These are phyloP conservation scores for Candida anglica DNA, from an alignment of 805 yeast species.

Conservation along the genomic window DNA sequence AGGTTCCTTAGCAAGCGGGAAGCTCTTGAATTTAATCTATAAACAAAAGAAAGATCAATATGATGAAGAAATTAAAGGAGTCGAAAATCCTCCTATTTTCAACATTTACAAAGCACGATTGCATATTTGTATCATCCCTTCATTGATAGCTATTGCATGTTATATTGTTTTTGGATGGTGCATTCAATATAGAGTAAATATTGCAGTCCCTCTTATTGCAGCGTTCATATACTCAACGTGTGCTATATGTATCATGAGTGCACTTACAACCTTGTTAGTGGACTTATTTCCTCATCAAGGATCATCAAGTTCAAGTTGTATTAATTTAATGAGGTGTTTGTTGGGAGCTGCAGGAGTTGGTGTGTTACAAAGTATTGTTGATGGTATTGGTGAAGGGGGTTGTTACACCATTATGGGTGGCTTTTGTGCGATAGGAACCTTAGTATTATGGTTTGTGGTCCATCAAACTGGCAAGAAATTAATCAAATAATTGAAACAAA, in stretches of 20 bases:
- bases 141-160: constrained; percentile 35
- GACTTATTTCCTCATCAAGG: constrained; percentile 67
- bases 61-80: constrained; percentile 8
- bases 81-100: constrained; percentile 25
- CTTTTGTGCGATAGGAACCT: constrained; percentile 21
- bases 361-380: constrained; percentile 55
- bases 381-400: constrained; percentile 62
- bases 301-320: constrained; percentile 66
- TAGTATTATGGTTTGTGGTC: neutral
- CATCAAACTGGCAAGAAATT: neutral
- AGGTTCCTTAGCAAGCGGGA: constrained; percentile 58
- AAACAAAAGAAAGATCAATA: constrained; percentile 16
- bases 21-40: constrained; percentile 49
- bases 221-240: constrained; percentile 53
- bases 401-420: constrained; percentile 64
- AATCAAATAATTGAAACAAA: neutral
- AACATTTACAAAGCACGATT: constrained; percentile 53
- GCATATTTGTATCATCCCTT: constrained; percentile 34
- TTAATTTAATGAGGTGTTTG: constrained; percentile 67
- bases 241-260: constrained; percentile 51
- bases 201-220: constrained; percentile 52
- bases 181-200: constrained; percentile 38
- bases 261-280: constrained; percentile 59
- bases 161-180: constrained; percentile 70
- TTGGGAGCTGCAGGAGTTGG: constrained; percentile 67